Evolutionary conservation across 2,329 filamentous ascomycete genomes (phyloP).

Genomic region (Phaeosphaeria sp.): DNA sequence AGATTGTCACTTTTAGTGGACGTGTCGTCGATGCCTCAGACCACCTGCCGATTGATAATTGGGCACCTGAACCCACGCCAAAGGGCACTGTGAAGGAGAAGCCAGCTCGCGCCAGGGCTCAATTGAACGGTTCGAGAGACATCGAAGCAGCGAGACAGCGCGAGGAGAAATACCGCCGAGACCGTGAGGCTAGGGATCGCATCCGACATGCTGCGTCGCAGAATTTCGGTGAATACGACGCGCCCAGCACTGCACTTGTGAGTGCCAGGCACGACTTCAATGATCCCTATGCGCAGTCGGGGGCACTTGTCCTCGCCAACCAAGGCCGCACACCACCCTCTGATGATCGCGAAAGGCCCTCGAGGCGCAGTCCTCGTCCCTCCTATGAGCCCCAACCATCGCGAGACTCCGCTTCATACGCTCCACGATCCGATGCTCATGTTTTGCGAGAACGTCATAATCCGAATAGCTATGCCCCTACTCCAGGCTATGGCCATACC

Average conservation of each 20-base stretch:
- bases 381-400: slow-evolving; percentile 22
- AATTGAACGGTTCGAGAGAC: slow-evolving; percentile 60
- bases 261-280: slow-evolving; percentile 35
- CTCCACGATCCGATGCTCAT: slow-evolving; percentile 26
- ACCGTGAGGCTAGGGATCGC: slow-evolving; percentile 41
- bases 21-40: slow-evolving; percentile 81
- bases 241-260: slow-evolving; percentile 38
- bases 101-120: slow-evolving; percentile 52
- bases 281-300: slow-evolving; percentile 21
- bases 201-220: slow-evolving; percentile 39
- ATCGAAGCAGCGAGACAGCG: slow-evolving; percentile 42
- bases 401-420: slow-evolving; percentile 15
- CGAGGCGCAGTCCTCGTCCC: slow-evolving; percentile 35
- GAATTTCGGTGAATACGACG: slow-evolving; percentile 22
- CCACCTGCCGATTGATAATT: slow-evolving; percentile 77
- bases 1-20: slow-evolving; percentile 78
- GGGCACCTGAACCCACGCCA: slow-evolving; percentile 77
- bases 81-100: slow-evolving; percentile 57
- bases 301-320: slow-evolving; percentile 34
- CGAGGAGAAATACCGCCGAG: slow-evolving; percentile 42
- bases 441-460: slow-evolving; percentile 47
- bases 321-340: slow-evolving; percentile 25
- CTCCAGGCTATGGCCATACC: slow-evolving; percentile 31
- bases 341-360: slow-evolving; percentile 33
- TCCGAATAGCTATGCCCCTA: slow-evolving; percentile 40